These are phyloP conservation scores for Cordyceps cateniannulata DNA, from an alignment of 2,329 filamentous ascomycete genomes.

Conservation along the genomic window DNA sequence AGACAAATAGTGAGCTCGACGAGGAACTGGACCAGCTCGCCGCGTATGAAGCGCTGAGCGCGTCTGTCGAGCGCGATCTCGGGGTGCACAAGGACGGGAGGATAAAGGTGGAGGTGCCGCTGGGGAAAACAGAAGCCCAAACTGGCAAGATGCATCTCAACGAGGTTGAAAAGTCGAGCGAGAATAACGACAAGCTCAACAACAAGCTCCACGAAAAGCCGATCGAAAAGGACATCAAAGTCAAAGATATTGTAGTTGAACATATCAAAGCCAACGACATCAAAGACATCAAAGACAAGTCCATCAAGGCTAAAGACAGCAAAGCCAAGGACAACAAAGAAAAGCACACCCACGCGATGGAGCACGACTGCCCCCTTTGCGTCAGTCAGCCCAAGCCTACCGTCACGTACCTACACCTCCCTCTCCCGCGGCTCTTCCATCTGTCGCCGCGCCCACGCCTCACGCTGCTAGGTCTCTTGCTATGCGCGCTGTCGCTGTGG, in stretches of 20 bases:
- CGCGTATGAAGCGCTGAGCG: conserved; percentile 2
- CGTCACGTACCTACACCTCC: conserved; percentile 34
- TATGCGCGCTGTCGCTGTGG: conserved; percentile 44
- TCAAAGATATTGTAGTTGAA: too few relatives aligned
- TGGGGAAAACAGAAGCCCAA: background rate
- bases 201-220: too few relatives aligned
- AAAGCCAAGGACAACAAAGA: background rate
- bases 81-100: background rate
- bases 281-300: too few relatives aligned
- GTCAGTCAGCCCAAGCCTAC: conserved; percentile 2
- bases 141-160: background rate
- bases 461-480: conserved; percentile 40
- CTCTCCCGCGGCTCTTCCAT: conserved; percentile 41
- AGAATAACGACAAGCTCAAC: too few relatives aligned
- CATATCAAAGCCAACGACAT: too few relatives aligned
- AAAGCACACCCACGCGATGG: background rate
- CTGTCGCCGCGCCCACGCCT: conserved; percentile 38
- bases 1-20: background rate
- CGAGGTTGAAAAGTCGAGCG: background rate
- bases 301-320: background rate
- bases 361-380: conserved; percentile 10
- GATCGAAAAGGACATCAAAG: too few relatives aligned
- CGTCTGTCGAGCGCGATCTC: conserved; percentile 7
- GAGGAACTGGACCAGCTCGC: conserved; percentile 9
- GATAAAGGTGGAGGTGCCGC: background rate